Conservation (phyloP, 2,329 filamentous ascomycete genomes). For the Mycosphaerella arachidis region DNA sequence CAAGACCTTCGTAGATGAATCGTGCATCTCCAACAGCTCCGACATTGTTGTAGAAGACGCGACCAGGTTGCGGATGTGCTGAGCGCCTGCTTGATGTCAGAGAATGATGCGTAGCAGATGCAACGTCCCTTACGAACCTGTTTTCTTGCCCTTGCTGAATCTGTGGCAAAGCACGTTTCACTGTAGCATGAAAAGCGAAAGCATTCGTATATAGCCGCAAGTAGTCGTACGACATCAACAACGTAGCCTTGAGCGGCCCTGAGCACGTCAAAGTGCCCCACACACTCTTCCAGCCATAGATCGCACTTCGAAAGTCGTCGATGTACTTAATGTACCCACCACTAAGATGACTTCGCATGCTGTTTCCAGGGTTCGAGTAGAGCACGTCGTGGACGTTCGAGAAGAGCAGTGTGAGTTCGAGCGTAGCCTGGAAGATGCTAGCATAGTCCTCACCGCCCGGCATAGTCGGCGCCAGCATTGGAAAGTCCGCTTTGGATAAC, state of each 20-base stretch:
- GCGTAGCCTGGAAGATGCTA: slow-evolving; percentile 64
- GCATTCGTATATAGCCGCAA: slow-evolving; percentile 69
- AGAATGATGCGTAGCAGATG: not conserved
- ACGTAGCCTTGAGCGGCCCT: slow-evolving; percentile 60
- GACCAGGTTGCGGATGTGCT: slow-evolving; percentile 16
- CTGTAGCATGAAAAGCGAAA: slow-evolving; percentile 70
- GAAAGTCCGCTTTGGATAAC: slow-evolving; percentile 62
- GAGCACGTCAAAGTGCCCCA: slow-evolving; percentile 66
- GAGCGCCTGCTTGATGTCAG: slow-evolving; percentile 8
- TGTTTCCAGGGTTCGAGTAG: slow-evolving; percentile 66
- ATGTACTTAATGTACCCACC: slow-evolving; percentile 72
- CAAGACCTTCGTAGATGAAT: slow-evolving; percentile 49
- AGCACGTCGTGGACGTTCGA: slow-evolving; percentile 70
- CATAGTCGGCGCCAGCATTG: slow-evolving; percentile 56
- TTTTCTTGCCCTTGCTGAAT: slow-evolving; percentile 22
- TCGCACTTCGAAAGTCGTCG: slow-evolving; percentile 65
- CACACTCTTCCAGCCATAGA: slow-evolving; percentile 65
- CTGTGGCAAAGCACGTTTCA: slow-evolving; percentile 42
- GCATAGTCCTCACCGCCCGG: slow-evolving; percentile 63
- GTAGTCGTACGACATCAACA: slow-evolving; percentile 69
- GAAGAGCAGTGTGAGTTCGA: slow-evolving; percentile 68
- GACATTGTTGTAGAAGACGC: slow-evolving; percentile 47
- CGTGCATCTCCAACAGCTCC: slow-evolving; percentile 46
- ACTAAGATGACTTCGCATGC: slow-evolving; percentile 64
- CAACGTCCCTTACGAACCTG: not conserved